Evolutionary conservation across 2,329 filamentous ascomycete genomes (phyloP), one percentile per base, ranked within the genome.

Genomic region (Exophiala xenobiotica): DNA sequence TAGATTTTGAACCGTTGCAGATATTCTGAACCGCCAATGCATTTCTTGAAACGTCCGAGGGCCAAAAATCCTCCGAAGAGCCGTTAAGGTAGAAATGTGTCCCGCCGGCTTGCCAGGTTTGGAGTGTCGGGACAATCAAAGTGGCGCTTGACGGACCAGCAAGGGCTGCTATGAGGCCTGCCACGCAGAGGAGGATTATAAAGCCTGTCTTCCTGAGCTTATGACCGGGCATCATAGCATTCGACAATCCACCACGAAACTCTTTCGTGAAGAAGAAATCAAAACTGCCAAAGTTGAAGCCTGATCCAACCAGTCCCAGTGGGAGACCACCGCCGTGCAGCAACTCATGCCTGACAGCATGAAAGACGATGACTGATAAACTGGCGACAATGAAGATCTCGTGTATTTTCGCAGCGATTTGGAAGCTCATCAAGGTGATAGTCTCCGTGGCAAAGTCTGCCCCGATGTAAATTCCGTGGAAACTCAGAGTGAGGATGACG

Each of bases 321-420:
- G 56, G 51, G n/a, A 59, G 51, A 9, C 56, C 56, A 31, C 49
- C 43, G 18, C 51, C 46, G 26, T 26, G 31, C 22, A 46, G 41
- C 19, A 59, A 26, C 18, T 55, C 46, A 40, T 54, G 41, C 14
- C 46, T 46, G 11, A 52, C 22, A 14, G 26, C 51, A 24, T 57
- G 47, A 23, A 57, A 38, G 14, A 54, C 46, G n/a, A 59, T 58
- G 6, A 53, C 29, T 7, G 49, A 40, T 24, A 58, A 23, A 27
- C 54, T 57, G 8, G 50, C 54, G 12, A 49, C 42, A 24, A 56
- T 57, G 9, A 49, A 23, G 9, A 57, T 7, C 45, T 58, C 56
- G 22, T 58, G 50, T 7, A 48, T 27, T 33, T 58, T 58, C 20
- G 56, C 54, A 12, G 50, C 54, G 35, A 51, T 54, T 24, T 58